phyloP scores from a whole-genome alignment of 208 protist genomes.

The Trypanosomatidae sp. region DNA sequence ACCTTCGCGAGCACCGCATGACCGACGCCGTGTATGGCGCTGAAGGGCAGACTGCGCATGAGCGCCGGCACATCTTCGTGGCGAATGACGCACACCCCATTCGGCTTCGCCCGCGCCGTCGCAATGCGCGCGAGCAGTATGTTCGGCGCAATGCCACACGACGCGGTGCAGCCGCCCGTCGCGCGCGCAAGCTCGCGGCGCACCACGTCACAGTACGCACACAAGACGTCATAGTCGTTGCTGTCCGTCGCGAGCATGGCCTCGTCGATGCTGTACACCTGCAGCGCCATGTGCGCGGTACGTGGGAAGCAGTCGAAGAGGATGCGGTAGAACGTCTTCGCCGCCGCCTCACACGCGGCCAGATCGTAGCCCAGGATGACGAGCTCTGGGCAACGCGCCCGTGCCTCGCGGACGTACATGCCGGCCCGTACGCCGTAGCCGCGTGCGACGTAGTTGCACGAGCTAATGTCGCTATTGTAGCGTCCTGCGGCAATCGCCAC shows the following conservation, averaged over 20 bases:
- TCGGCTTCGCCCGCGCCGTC: conserved; percentile 56
- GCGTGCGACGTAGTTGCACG: conserved; percentile 88
- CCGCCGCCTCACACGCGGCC: conserved; percentile 36
- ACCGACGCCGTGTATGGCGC: conserved; percentile 57
- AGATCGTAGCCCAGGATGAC: conserved; percentile 86
- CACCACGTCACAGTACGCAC: conserved; percentile 36
- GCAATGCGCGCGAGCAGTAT: conserved; percentile 73
- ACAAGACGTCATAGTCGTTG: conserved; percentile 22
- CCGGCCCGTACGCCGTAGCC: conserved; percentile 73
- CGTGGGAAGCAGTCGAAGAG: conserved; percentile 48
- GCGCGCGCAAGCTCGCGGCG: conserved; percentile 24
- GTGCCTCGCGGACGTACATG: conserved; percentile 85
- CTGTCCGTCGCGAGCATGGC: conserved; percentile 76
- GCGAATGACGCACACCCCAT: conserved; percentile 35
- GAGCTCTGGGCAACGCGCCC: conserved; percentile 77
- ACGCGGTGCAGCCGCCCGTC: conserved; percentile 61
- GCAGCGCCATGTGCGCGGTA: conserved; percentile 42
- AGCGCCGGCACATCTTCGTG: conserved; percentile 23
- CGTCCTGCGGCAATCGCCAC: conserved; percentile 79
- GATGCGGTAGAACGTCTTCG: conserved; percentile 57
- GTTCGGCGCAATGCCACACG: conserved; percentile 76
- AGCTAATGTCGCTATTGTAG: conserved; percentile 86
- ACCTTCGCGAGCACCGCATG: conserved; percentile 44
- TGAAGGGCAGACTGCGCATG: conserved; percentile 32
- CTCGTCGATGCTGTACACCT: conserved; percentile 86